phyloP scores from a whole-genome alignment of 2,329 filamentous ascomycete species.

The Cadophora sp. region DNA sequence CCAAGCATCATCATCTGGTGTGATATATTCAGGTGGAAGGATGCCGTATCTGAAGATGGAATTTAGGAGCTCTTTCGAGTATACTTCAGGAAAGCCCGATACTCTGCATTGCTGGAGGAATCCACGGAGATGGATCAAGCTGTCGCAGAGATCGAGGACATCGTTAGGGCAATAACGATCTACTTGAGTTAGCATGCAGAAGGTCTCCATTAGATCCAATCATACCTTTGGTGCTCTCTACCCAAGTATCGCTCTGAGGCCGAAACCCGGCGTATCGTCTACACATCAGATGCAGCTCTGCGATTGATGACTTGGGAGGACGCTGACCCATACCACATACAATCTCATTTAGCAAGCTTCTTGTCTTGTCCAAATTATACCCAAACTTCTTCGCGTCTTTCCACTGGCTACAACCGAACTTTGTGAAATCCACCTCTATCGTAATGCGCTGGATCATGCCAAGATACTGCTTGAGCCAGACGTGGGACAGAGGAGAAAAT shows the following conservation, averaged over 20 bases:
- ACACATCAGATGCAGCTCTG: constrained; percentile 31
- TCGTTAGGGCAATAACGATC: constrained; percentile 32
- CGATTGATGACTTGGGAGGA: constrained; percentile 17
- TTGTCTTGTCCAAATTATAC: constrained; percentile 4
- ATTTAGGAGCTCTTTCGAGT: constrained; percentile 26
- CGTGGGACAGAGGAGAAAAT: constrained; percentile 39
- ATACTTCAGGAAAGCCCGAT: constrained; percentile 32
- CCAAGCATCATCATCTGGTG: constrained; percentile 12
- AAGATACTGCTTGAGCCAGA: constrained; percentile 37
- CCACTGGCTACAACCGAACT: constrained; percentile 35
- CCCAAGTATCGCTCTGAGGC: constrained; percentile 12
- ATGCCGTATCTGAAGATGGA: constrained; percentile 28
- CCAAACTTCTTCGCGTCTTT: constrained; percentile 26
- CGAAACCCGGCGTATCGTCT: constrained; percentile 29
- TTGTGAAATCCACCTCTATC: constrained; percentile 43
- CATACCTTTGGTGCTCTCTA: constrained; percentile 9
- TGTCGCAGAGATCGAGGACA: constrained; percentile 27
- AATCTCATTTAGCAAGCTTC: constrained; percentile 1
- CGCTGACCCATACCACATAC: constrained; percentile 8
- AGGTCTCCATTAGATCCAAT: background rate
- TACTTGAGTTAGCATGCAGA: background rate
- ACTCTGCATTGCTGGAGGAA: constrained; percentile 29
- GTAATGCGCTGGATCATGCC: constrained; percentile 40
- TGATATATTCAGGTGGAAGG: background rate
- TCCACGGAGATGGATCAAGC: constrained; percentile 27